A percentile compares a stretch with the other conserved stretches of the same genome.
These are phyloP conservation scores for Suillus occidentalis DNA, from an alignment of 768 basidiomycete species.

Conservation along the genomic window DNA sequence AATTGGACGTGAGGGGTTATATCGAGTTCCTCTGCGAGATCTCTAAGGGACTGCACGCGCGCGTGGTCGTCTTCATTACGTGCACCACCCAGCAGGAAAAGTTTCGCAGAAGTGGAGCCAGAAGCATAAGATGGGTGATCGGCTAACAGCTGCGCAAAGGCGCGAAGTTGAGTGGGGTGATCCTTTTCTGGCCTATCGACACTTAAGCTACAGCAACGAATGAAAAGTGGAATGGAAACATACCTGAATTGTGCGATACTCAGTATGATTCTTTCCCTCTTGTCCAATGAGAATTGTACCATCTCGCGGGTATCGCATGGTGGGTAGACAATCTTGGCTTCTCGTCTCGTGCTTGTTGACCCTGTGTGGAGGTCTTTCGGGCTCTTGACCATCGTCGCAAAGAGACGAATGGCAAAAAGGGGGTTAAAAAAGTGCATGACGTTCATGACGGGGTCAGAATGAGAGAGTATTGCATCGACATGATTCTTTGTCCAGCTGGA, in stretches of 20 bases:
- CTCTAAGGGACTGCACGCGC: constrained; percentile 62
- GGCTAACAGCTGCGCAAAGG: constrained; percentile 61
- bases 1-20: constrained; percentile 58
- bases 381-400: constrained; percentile 10
- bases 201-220: neutral
- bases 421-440: constrained; percentile 43
- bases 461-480: constrained; percentile 67
- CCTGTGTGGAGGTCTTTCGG: constrained; percentile 45
- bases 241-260: constrained; percentile 94
- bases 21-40: constrained; percentile 62
- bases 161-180: constrained; percentile 74
- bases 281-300: constrained; percentile 49
- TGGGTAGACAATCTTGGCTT: constrained; percentile 72
- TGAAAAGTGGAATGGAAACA: constrained; percentile 14
- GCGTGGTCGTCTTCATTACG: constrained; percentile 74
- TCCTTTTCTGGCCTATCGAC: constrained; percentile 86
- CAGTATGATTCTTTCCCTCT: constrained; percentile 65
- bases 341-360: constrained; percentile 86
- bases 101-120: constrained; percentile 39
- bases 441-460: constrained; percentile 52
- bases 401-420: constrained; percentile 37
- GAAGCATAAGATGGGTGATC: constrained; percentile 56
- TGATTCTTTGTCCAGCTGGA: constrained; percentile 94
- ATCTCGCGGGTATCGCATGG: constrained; percentile 87
- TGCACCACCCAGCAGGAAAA: constrained; percentile 83